These are phyloP conservation scores for Aspergillus ochraceus DNA, from an alignment of 2,329 filamentous ascomycete genomes.

Conservation along the genomic window DNA sequence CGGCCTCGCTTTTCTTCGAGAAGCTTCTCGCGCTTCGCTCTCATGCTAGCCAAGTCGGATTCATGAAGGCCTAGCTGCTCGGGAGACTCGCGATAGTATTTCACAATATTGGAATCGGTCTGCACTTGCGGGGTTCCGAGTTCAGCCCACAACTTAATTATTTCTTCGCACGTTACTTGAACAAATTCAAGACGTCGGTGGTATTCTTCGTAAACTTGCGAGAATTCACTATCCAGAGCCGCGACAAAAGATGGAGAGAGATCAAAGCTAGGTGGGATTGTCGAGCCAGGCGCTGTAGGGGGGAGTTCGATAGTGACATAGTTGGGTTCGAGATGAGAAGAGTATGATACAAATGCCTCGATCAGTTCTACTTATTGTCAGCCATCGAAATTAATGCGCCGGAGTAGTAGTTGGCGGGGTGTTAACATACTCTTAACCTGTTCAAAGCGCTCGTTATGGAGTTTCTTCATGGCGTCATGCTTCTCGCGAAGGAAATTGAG, in stretches of 20 bases:
- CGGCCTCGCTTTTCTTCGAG: constrained; percentile 84
- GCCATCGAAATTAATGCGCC: constrained; percentile 2
- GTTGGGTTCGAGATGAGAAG: constrained; percentile 85
- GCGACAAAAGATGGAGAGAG: constrained; percentile 88
- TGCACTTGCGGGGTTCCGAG: constrained; percentile 91
- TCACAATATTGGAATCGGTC: constrained; percentile 82
- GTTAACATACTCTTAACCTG: constrained; percentile 82
- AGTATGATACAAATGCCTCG: constrained; percentile 91
- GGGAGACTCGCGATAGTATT: constrained; percentile 84
- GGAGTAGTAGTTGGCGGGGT: no score
- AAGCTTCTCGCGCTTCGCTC: constrained; percentile 75
- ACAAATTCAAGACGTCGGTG: constrained; percentile 77
- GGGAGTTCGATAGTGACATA: constrained; percentile 86
- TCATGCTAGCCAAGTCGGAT: constrained; percentile 75
- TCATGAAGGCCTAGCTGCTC: constrained; percentile 92
- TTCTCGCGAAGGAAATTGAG: constrained; percentile 81
- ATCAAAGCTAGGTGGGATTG: constrained; percentile 80
- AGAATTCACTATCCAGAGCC: constrained; percentile 85
- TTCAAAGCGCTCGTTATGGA: constrained; percentile 89
- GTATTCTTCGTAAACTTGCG: constrained; percentile 95
- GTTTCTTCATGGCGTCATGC: constrained; percentile 72
- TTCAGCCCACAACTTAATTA: constrained; percentile 94
- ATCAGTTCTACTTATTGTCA: constrained; percentile 70
- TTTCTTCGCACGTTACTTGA: constrained; percentile 73
- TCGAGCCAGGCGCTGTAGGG: constrained; percentile 73